phyloP scores from a whole-genome alignment of 2,329 filamentous ascomycete genomes.

The Trichoderma oligosporum region DNA sequence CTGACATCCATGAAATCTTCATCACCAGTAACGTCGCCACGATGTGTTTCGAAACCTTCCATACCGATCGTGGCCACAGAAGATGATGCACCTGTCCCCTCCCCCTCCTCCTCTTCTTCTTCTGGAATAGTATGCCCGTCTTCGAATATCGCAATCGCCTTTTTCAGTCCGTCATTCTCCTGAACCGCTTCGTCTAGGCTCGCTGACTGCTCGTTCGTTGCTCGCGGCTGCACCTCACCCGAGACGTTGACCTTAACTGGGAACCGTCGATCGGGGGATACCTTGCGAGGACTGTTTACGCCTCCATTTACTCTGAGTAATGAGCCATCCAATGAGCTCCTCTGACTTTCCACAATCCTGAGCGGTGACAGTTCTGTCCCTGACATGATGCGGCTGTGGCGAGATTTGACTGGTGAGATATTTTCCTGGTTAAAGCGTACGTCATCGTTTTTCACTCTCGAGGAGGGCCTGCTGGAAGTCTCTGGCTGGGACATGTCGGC shows the following conservation, averaged over 20 bases:
- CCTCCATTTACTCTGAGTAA: slow-evolving; percentile 27
- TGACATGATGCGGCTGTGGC: slow-evolving; percentile 54
- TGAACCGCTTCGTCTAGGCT: slow-evolving; percentile 52
- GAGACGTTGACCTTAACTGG: slow-evolving; percentile 53
- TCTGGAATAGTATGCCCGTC: slow-evolving; percentile 42
- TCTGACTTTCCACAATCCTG: slow-evolving; percentile 47
- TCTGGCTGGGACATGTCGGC: slow-evolving; percentile 3
- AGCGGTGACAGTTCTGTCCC: slow-evolving; percentile 56
- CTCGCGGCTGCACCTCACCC: slow-evolving; percentile 23
- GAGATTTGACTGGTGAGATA: slow-evolving; percentile 44
- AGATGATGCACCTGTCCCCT: background rate
- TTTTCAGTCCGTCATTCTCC: slow-evolving; percentile 54
- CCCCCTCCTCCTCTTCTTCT: slow-evolving; percentile 26
- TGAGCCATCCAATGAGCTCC: slow-evolving; percentile 24
- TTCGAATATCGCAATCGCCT: slow-evolving; percentile 61
- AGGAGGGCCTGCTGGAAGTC: background rate
- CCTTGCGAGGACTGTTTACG: slow-evolving; percentile 45
- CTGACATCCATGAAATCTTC: slow-evolving; percentile 70
- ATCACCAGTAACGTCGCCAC: slow-evolving; percentile 41
- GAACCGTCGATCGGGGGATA: slow-evolving; percentile 55
- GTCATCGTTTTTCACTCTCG: slow-evolving; percentile 32
- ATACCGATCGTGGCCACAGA: slow-evolving; percentile 28
- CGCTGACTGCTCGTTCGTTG: slow-evolving; percentile 38
- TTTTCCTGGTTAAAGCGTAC: slow-evolving; percentile 43
- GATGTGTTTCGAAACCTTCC: slow-evolving; percentile 26